Conservation (phyloP, 495 filamentous ascomycete species). For the Xylaria palmicola region DNA sequence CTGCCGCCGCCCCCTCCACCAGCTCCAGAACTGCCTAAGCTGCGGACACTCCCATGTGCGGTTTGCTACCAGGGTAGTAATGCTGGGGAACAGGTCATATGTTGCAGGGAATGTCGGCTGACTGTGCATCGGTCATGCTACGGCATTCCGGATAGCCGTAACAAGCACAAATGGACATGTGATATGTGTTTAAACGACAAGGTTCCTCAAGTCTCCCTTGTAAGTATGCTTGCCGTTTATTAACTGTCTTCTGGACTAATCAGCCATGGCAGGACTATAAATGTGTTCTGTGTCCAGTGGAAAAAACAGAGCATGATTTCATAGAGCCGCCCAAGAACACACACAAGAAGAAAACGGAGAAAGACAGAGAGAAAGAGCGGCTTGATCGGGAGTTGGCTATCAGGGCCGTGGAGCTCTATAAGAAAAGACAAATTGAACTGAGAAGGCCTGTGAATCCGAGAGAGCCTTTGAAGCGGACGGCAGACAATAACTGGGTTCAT, state of each 20-base stretch:
- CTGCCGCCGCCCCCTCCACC: slow-evolving; percentile 38
- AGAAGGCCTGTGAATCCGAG: slow-evolving; percentile 81
- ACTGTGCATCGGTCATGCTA: slow-evolving; percentile 95
- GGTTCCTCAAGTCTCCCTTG: slow-evolving; percentile 79
- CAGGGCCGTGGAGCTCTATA: slow-evolving; percentile 73
- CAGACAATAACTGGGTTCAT: slow-evolving; percentile 98
- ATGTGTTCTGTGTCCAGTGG: slow-evolving; percentile 85
- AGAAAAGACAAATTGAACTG: slow-evolving; percentile 74
- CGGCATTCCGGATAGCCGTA: slow-evolving; percentile 70
- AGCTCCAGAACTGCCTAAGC: slow-evolving; percentile 64
- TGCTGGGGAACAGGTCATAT: slow-evolving; percentile 62
- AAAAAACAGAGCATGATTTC: slow-evolving; percentile 73
- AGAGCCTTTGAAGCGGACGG: slow-evolving; percentile 88
- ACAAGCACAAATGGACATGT: slow-evolving; percentile 82
- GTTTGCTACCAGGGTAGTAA: slow-evolving; percentile 77
- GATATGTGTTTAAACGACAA: slow-evolving; percentile 95
- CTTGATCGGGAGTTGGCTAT: slow-evolving; percentile 76
- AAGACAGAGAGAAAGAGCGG: slow-evolving; percentile 85
- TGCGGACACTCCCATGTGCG: slow-evolving; percentile 74
- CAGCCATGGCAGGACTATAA: slow-evolving; percentile 65
- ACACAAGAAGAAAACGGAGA: slow-evolving; percentile 91
- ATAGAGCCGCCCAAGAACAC: slow-evolving; percentile 80
- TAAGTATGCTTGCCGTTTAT: slow-evolving; percentile 43
- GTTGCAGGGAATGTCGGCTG: slow-evolving; percentile 81
- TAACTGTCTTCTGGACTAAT: slow-evolving; percentile 24